Base-by-base conservation (phyloP, 2,329 filamentous ascomycete species). In the Paecilomyces formosus region DNA sequence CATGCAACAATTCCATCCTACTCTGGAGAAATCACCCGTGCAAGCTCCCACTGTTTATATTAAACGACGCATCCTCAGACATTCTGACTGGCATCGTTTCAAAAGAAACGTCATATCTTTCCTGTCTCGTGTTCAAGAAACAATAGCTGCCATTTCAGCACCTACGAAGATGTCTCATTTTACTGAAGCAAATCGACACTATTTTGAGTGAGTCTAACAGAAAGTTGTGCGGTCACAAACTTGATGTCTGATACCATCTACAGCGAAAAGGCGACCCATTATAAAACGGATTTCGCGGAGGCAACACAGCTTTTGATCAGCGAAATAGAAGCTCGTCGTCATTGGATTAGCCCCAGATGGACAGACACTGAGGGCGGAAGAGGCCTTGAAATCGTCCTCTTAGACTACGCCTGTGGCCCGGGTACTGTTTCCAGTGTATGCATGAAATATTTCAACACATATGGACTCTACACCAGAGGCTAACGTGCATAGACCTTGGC, bases 321-420 rank as follows among this genome's bases (percentile, higher is more conserved):
- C 7, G 78, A 83, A 63, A 77, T 89, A 13, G 77, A 78, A 61
- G 71, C 71, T 3, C 79, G 80, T 31, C 76, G 82, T 5, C 77
- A 81, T 56, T 89, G 88, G 76, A 82, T 90, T 58, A 85, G 84
- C 50, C 80, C 84, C 24, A 78, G 82, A 57, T 86, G 84, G 73
- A 65, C 59, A 12, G 70, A 74, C 56, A 72, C 69, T 3, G 63
- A 66, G 45, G 58, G 64, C 9, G 66, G 63, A n/a, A 67, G 66
- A 22, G 66, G 63, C 18, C 65, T 68, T 26, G 63, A 66, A 31
- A 58, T 85, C 50, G 80, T 81, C 53, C 73, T 90, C 21, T 77
- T 92, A 1, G 89, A 92, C 69, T 92, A 92, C 72, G 89, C 89
- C 15, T 92, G 88, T 68, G 89, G 89, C 8, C 86, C 87, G 5